Evolutionary conservation across 495 filamentous ascomycete genomes (phyloP).

Genomic region (Xylaria castorea): DNA sequence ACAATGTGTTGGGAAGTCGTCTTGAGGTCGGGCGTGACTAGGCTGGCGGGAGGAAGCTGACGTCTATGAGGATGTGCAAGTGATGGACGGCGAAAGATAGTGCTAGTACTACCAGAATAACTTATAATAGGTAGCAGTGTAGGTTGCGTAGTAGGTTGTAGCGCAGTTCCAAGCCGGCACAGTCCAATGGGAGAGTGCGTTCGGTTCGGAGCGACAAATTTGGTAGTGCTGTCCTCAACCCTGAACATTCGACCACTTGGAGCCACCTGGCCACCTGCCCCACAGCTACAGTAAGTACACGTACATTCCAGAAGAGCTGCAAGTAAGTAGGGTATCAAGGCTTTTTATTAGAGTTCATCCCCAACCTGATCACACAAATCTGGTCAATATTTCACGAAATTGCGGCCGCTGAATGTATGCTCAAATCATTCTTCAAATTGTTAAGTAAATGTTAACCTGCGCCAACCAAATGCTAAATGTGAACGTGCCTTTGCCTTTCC

Average conservation of each 20-base stretch:
- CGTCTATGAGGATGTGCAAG: not conserved
- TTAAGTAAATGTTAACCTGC: constrained; percentile 26
- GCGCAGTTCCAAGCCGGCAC: not conserved
- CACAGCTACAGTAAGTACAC: too few species aligned
- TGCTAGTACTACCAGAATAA: constrained; percentile 6
- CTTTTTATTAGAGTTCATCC: not conserved
- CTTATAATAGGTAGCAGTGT: not conserved
- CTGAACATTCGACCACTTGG: not conserved
- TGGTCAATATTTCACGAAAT: not conserved
- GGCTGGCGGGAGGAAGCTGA: constrained; percentile 15
- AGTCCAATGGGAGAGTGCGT: not conserved
- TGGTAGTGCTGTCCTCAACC: constrained; percentile 15
- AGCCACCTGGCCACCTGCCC: constrained; percentile 17
- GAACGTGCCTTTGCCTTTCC: constrained; percentile 32
- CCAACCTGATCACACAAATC: not conserved
- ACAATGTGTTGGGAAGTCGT: not conserved
- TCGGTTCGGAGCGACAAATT: constrained; percentile 16
- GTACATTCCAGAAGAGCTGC: not conserved
- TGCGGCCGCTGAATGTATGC: not conserved
- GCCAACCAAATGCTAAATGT: constrained; percentile 32
- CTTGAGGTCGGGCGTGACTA: not conserved
- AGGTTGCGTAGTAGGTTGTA: not conserved
- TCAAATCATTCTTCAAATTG: not conserved
- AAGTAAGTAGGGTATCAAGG: not conserved
- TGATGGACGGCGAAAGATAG: constrained; percentile 9